Percentiles rank a stretch among this genome's conserved stretches.
phyloP scores from a whole-genome alignment of 306 rosid species.

The Echinosophora koreensis region DNA sequence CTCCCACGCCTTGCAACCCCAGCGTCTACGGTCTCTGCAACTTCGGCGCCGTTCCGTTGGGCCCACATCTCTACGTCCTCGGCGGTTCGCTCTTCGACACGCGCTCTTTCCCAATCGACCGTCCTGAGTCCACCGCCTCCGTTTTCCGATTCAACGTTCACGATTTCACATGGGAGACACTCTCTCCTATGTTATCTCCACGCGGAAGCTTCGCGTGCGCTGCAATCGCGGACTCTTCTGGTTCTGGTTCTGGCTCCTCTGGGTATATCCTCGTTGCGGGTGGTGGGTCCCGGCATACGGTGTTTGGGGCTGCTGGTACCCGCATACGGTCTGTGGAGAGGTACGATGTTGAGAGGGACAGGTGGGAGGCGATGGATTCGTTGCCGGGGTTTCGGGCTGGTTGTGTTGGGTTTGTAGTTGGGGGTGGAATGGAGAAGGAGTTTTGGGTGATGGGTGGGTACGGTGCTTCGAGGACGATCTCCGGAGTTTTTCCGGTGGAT shows the following conservation, averaged over 20 bases:
- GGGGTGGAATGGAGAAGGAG: constrained; percentile 57
- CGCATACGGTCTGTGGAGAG: constrained; percentile 75
- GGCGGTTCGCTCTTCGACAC: constrained; percentile 92
- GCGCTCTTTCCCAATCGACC: constrained; percentile 87
- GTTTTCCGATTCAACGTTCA: constrained; percentile 65
- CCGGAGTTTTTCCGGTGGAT: constrained; percentile 84
- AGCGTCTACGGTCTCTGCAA: constrained; percentile 83
- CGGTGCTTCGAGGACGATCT: constrained; percentile 78
- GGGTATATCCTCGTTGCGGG: constrained; percentile 74
- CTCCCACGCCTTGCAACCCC: constrained; percentile 82
- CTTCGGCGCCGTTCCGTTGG: constrained; percentile 71
- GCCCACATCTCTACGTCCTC: constrained; percentile 67
- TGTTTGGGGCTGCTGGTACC: constrained; percentile 79
- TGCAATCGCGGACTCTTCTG: neutral
- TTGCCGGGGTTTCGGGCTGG: constrained; percentile 82
- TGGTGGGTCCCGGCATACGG: constrained; percentile 79
- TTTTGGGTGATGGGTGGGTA: constrained; percentile 97
- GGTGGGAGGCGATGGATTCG: constrained; percentile 78
- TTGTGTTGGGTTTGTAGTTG: constrained; percentile 77
- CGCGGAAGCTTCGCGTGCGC: constrained; percentile 95
- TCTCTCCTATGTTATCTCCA: constrained; percentile 71
- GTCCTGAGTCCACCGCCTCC: constrained; percentile 68
- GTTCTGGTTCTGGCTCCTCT: too few relatives aligned
- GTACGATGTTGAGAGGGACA: constrained; percentile 65
- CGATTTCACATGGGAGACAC: constrained; percentile 62